phyloP scores from a whole-genome alignment of 2,329 filamentous ascomycete species.

The Colletotrichum ledebouriae region DNA sequence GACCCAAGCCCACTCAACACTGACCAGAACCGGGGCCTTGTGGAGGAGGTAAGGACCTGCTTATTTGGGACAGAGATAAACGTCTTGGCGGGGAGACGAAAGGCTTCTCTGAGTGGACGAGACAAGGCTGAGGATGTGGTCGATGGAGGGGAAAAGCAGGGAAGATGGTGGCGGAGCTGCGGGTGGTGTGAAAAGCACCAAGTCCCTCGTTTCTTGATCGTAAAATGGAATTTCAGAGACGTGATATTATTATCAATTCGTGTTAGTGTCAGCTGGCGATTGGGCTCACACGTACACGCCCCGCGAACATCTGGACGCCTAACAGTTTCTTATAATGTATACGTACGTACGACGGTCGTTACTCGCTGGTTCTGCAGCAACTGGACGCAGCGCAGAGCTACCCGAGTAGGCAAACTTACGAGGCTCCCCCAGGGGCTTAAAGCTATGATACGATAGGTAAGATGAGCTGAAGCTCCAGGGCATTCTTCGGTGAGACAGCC shows the following conservation, averaged over 20 bases:
- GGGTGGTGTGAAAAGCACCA: slow-evolving; percentile 22
- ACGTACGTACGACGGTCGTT: slow-evolving; percentile 26
- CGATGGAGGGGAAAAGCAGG: slow-evolving; percentile 20
- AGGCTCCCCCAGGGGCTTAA: slow-evolving; percentile 1
- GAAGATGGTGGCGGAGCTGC: slow-evolving; percentile 33
- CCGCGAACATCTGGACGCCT: slow-evolving; percentile 22
- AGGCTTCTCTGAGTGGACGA: slow-evolving; percentile 26
- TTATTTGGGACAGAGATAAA: slow-evolving; percentile 42
- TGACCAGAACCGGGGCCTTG: slow-evolving; percentile 13
- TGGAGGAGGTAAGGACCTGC: slow-evolving; percentile 42
- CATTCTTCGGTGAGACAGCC: slow-evolving; percentile 37
- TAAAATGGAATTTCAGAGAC: slow-evolving; percentile 22
- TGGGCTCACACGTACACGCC: neutral
- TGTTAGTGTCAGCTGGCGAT: slow-evolving; percentile 30
- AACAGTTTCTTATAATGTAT: slow-evolving; percentile 36
- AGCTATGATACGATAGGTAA: neutral
- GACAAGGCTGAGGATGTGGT: slow-evolving; percentile 2
- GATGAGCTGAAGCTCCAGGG: slow-evolving; percentile 12
- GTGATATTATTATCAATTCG: slow-evolving; percentile 33
- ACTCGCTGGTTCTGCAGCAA: neutral
- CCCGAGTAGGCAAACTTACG: neutral
- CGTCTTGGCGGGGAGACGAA: slow-evolving; percentile 39
- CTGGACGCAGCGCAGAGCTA: neutral
- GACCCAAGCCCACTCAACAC: slow-evolving; percentile 7
- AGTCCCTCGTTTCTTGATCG: slow-evolving; percentile 35